Conservation (phyloP, 257 asterid species). For the Solanum pinnatisectum region DNA sequence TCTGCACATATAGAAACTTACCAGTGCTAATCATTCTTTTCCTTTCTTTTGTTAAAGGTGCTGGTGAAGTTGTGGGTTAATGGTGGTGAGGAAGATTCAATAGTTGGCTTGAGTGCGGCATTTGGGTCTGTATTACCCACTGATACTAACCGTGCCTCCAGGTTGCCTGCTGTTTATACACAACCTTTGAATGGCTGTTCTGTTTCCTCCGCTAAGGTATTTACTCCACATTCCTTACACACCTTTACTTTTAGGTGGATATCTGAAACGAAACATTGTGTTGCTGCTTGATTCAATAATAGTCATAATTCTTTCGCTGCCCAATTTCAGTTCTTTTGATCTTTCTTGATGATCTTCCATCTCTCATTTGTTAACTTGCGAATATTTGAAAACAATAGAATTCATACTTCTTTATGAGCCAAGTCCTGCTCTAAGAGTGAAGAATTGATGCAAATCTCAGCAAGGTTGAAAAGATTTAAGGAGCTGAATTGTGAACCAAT, state of each 20-base stretch:
- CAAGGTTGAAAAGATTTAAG: neutral
- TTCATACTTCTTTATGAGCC: neutral
- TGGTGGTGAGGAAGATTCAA: constrained; percentile 45
- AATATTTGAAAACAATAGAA: neutral
- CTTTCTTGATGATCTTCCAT: neutral
- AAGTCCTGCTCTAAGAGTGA: neutral
- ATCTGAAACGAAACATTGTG: neutral
- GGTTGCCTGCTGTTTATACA: constrained; percentile 39
- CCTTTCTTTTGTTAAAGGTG: constrained; percentile 33
- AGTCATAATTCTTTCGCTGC: neutral
- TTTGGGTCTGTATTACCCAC: constrained; percentile 72
- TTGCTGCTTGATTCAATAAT: neutral
- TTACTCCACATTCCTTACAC: neutral
- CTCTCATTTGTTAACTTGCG: neutral
- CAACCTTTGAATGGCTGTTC: constrained; percentile 61
- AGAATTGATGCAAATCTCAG: neutral
- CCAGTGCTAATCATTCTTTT: neutral
- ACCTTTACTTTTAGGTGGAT: neutral
- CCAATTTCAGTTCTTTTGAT: neutral
- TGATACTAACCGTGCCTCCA: constrained; percentile 29
- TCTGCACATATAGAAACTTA: neutral
- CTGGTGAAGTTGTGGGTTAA: constrained; percentile 57
- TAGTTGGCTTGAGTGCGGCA: constrained; percentile 62
- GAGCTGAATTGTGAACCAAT: neutral
- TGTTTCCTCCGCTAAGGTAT: constrained; percentile 49